A percentile compares a stretch with the other conserved stretches of the same genome.
Evolutionary conservation across 2,329 filamentous ascomycete genomes (phyloP).

Genomic region (Aspergillus spinulosporus): DNA sequence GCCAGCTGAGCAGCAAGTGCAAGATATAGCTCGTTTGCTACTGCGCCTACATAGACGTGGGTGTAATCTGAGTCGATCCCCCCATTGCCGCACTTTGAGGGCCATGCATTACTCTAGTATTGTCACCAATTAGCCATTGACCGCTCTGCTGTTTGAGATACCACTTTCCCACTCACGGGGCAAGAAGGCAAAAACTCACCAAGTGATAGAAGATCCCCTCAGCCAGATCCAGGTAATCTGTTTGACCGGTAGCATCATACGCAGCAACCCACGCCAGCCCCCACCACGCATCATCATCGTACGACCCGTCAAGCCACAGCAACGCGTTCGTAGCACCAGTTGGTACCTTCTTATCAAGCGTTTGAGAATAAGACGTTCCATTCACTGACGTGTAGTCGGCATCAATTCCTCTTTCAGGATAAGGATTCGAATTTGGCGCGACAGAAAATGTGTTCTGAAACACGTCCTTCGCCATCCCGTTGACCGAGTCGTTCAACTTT

Average conservation of each 20-base stretch:
- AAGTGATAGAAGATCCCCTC: slow-evolving; percentile 53
- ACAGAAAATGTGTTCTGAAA: background rate
- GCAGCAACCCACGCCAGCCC: slow-evolving; percentile 55
- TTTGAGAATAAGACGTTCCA: background rate
- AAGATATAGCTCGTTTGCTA: slow-evolving; percentile 60
- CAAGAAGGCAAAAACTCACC: slow-evolving; percentile 18
- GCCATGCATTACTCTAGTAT: slow-evolving; percentile 39
- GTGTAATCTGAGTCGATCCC: slow-evolving; percentile 53
- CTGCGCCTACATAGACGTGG: slow-evolving; percentile 52
- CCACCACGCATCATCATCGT: slow-evolving; percentile 59
- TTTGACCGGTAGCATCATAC: slow-evolving; percentile 53
- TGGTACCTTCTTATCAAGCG: background rate
- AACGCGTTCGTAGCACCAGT: slow-evolving; percentile 18
- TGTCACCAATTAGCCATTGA: background rate
- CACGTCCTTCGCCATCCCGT: background rate
- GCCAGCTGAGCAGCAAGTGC: slow-evolving; percentile 57
- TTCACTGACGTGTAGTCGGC: background rate
- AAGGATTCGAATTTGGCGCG: background rate
- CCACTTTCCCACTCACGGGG: background rate
- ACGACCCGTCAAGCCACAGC: slow-evolving; percentile 36
- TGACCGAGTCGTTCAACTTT: slow-evolving; percentile 14
- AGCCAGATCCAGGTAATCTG: slow-evolving; percentile 49
- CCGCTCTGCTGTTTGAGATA: too few relatives aligned
- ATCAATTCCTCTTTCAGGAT: background rate
- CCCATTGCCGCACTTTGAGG: slow-evolving; percentile 46